A percentile compares a stretch with the other conserved stretches of the same genome.
Conservation (phyloP, 169 alveolate species). For the Plasmodium fragile region DNA sequence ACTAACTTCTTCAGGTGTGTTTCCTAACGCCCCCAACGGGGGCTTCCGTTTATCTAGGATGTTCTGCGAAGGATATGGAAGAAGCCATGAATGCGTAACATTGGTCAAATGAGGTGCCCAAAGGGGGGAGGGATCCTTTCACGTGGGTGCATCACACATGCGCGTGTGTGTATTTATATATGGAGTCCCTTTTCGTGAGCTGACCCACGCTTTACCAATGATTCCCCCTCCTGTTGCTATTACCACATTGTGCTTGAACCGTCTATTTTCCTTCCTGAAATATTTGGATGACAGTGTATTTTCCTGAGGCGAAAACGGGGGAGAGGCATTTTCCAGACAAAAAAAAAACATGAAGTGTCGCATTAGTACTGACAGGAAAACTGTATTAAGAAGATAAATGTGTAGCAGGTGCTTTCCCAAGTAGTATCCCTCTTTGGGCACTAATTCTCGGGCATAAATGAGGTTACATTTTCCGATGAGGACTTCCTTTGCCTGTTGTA, state of each 20-base stretch:
- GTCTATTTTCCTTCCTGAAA: slow-evolving; percentile 56
- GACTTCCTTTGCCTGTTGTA: slow-evolving; percentile 8
- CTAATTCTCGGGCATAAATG: neutral
- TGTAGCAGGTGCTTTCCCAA: neutral
- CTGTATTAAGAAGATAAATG: neutral
- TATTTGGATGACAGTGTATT: slow-evolving; percentile 60
- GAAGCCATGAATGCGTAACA: neutral
- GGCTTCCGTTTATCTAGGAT: slow-evolving; percentile 27
- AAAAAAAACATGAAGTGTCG: neutral
- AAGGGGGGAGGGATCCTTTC: neutral
- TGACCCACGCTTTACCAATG: neutral
- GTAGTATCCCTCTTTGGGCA: neutral
- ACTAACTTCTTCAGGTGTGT: slow-evolving; percentile 7
- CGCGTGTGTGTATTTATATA: neutral
- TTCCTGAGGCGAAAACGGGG: slow-evolving; percentile 24
- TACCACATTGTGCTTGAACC: slow-evolving; percentile 59
- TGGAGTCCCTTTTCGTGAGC: neutral
- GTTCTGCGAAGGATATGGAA: neutral
- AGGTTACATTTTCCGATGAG: slow-evolving; percentile 65
- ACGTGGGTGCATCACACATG: neutral
- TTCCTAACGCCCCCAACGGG: slow-evolving; percentile 3
- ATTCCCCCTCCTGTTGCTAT: neutral
- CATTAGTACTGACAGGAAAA: neutral
- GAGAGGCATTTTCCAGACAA: neutral
- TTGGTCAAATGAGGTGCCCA: neutral